Evolutionary conservation across 2,329 filamentous ascomycete genomes (phyloP), one percentile per base, ranked within the genome.

Genomic region (Blumeria hordei): DNA sequence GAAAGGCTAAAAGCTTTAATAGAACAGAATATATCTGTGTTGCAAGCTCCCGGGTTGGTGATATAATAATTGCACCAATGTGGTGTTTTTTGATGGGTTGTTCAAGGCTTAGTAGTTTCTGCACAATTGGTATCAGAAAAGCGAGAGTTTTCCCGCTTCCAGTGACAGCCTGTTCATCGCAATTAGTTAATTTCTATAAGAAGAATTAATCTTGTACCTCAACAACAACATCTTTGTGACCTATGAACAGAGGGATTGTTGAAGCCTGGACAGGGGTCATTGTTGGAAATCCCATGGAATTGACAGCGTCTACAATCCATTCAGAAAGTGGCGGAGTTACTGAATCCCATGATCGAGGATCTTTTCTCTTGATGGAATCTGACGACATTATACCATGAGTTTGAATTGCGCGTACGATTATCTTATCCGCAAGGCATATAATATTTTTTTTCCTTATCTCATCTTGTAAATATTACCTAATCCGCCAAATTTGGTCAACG

Each of bases 211-310:
- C 7, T 54, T 53, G 50, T 65, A 78, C 79, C 71, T 94, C 87
- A 6, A 94, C 88, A 0, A 94, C 88, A 4, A 94, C 85, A 67
- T 94, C 88, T 64, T 93, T 94, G 66, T 94, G 85, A 54, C 80
- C 81, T 69, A 88, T 81, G 65, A 94, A 92, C 54, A 94, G 76
- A 11, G 88, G 87, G 60, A 95, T 83, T 4, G 86, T 83, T 57
- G 87, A 90, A 47, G 88, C 86, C 69, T 96, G 90, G n/a, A 95
- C 88, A 0, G 90, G 90, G 3, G 88, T 95, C 75, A 92, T 88
- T 66, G 83, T 81, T 59, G 74, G 71, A 68, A 94, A 94, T 58
- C 87, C 86, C 81, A 92, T 90, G 59, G 81, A 78, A 53, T 80
- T 74, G 52, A 93, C 80, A 57, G 87, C 88, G 60, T 93, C 85